Evolutionary conservation across 108 stramenopile genomes (phyloP), one percentile per base, ranked within the genome.

Genomic region (Fistulifera pelliculosa): DNA sequence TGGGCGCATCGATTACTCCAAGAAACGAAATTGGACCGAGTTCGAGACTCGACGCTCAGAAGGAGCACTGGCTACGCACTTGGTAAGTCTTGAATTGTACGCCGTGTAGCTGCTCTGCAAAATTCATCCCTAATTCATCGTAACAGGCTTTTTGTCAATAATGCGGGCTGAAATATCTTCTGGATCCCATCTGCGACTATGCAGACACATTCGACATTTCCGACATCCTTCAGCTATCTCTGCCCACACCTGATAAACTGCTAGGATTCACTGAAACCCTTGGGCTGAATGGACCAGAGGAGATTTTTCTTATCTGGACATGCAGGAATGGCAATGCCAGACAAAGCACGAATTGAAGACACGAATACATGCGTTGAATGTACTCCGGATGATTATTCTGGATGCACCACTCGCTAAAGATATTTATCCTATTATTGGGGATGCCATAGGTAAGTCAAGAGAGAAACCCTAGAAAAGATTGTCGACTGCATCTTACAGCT

Each of bases 1-100:
- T 80, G 79, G 79, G 12, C 60, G 3, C 27, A 55, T 8, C 56
- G 68, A 23, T 52, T 85, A 27, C 25, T 73, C 17, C 56, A 72
- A 15, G 78, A 76, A 44, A 69, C 74, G 25, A 35, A 54, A n/a
- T 24, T 54, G 8, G 76, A 78, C 16, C 72, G 53, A 48, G 68
- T 78, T 40, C 54, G 75, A 27, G 69, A 85, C 53, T 78, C 76
- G n/a, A 85, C 83, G 0, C 56, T 85, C 1, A 49, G 83, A 19
- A 45, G 83, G 38, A 74, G 71, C 22, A 79, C 77, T 4, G 83
- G 83, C 0, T 85, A 80, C 67, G 83, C 59, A 14, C 54, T 85
- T 10, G 83, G 83, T 22, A 75, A 80, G 22, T 50, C 78, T 38
- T 60, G 73, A 0, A 52, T 85, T 5, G 69, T 80, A 68, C 50